Percentiles rank a stretch among this genome's conserved stretches.
These are phyloP conservation scores for Trichoderma sp. DNA, from an alignment of 2,329 filamentous ascomycete species.

Conservation along the genomic window DNA sequence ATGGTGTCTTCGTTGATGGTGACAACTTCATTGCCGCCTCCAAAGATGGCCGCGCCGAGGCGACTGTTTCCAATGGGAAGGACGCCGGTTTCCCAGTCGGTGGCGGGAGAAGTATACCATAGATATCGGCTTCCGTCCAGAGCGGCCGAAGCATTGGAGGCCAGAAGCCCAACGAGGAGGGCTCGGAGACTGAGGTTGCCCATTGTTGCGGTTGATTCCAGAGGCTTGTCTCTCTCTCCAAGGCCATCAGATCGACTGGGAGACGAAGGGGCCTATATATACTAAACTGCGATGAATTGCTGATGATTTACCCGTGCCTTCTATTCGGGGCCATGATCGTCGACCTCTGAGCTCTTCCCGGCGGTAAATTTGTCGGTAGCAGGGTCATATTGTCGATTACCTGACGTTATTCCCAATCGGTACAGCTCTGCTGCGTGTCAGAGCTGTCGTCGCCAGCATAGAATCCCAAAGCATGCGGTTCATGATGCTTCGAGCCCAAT, in stretches of 20 bases:
- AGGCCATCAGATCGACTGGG: background rate
- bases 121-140: conserved; percentile 20
- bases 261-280: background rate
- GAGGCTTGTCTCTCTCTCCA: background rate
- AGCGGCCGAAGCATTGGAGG: background rate
- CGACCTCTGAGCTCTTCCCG: background rate
- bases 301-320: background rate
- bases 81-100: conserved; percentile 28
- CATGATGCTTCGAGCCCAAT: background rate
- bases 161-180: background rate
- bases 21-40: conserved; percentile 38
- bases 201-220: background rate
- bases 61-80: conserved; percentile 46
- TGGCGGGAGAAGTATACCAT: conserved; percentile 23
- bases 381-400: background rate
- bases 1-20: conserved; percentile 44
- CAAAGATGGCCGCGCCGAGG: conserved; percentile 38
- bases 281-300: background rate
- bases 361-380: background rate
- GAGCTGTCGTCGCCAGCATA: background rate
- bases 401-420: background rate
- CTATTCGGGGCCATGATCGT: conserved; percentile 1
- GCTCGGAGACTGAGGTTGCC: conserved; percentile 8
- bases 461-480: background rate
- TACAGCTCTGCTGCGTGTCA: background rate